Base-by-base conservation (phyloP, 2,329 filamentous ascomycete species). In the Penicillium sumatraense region DNA sequence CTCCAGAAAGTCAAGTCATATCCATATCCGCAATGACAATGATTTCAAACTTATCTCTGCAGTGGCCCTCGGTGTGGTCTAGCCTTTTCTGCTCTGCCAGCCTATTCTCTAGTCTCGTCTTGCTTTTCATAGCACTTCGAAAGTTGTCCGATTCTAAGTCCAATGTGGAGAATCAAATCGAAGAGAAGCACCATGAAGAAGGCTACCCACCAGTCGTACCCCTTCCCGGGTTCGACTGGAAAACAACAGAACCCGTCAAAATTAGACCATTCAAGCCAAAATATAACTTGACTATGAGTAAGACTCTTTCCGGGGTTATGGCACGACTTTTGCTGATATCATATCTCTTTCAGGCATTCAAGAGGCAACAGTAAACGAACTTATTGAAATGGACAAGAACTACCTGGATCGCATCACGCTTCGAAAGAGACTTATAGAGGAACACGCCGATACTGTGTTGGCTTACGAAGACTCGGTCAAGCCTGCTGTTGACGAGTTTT, bases 301-400 rank as follows among this genome's bases (percentile, higher is more conserved):
- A 21, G 18, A n/a, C n/a, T n/a, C 16, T 27, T 42, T 18, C 27
- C 3, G 5, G 4, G 7, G 3, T 18, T 18, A 16, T 8, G 18
- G 5, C 16, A 38, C 5, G 16, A 5, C 5, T 38, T 18, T 6
- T 18, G 16, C 18, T 38, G 18, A 1, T 6, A 26, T 40, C 33
- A 40, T 13, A 21, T 8, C 1, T 21, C n/a, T 5, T 35, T 3
- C 27, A 59, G 48, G 54, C 11, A 56, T 56, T 10, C 36, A 59
- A 46, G 42, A 59, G 14, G 23, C 36, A 3, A 42, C 18, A 11
- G 42, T 50, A 40, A 54, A 24, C 24, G 57, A 55, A 14, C 42
- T 60, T 1, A 57, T 60, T 16, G 26, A 50, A 29, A 57, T 59
- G 35, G 57, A 60, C 41, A 53, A 55, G n/a, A 60, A 49, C 21